Evolutionary conservation across 495 filamentous ascomycete genomes (phyloP).

Genomic region (Lasiosphaeria miniovina): DNA sequence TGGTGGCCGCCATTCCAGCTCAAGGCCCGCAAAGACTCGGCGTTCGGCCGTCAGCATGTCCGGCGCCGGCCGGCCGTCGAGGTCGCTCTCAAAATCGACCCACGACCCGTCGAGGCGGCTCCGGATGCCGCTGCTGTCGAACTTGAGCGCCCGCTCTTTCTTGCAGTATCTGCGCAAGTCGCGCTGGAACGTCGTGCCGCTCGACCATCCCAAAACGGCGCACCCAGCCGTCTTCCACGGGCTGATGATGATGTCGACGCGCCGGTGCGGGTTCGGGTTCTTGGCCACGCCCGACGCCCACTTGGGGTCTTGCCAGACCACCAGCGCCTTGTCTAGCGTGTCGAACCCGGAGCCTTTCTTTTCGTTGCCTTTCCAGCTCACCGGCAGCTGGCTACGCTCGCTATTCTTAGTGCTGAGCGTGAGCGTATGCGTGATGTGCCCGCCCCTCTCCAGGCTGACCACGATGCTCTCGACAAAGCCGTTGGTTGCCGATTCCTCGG

Average conservation of each 20-base stretch:
- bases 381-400: slow-evolving; percentile 66
- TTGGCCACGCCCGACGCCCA: slow-evolving; percentile 46
- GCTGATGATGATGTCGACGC: slow-evolving; percentile 91
- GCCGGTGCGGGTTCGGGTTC: slow-evolving; percentile 73
- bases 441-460: slow-evolving; percentile 59
- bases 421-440: slow-evolving; percentile 81
- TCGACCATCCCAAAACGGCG: slow-evolving; percentile 84
- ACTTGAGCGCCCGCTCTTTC: slow-evolving; percentile 69
- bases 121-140: slow-evolving; percentile 85
- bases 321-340: slow-evolving; percentile 82
- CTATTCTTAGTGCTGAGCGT: slow-evolving; percentile 62
- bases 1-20: slow-evolving; percentile 68
- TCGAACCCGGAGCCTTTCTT: slow-evolving; percentile 64
- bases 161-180: slow-evolving; percentile 82
- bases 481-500: slow-evolving; percentile 60
- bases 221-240: slow-evolving; percentile 88
- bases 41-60: slow-evolving; percentile 70
- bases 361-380: slow-evolving; percentile 45
- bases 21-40: slow-evolving; percentile 75
- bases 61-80: slow-evolving; percentile 39
- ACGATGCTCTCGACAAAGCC: slow-evolving; percentile 68
- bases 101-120: slow-evolving; percentile 60
- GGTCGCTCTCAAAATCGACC: slow-evolving; percentile 57
- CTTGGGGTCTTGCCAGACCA: slow-evolving; percentile 86
- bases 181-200: slow-evolving; percentile 83